phyloP scores from a whole-genome alignment of 306 rosid species.

The Cajanus cajan region DNA sequence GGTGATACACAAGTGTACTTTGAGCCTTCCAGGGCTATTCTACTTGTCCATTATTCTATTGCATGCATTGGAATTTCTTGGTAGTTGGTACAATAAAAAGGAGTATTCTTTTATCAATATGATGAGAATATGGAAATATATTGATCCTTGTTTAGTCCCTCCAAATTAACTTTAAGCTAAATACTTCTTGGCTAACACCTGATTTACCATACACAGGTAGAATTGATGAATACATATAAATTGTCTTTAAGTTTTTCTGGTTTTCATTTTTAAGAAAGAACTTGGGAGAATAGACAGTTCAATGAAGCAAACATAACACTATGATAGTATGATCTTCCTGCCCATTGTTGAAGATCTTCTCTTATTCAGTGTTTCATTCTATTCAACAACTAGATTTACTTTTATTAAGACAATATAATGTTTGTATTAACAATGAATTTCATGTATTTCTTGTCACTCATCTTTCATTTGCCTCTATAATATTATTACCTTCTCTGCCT shows the following conservation, averaged over 20 bases:
- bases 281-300: background rate
- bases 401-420: background rate
- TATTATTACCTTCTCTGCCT: background rate
- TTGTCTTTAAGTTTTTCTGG: background rate
- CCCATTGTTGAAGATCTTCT: background rate
- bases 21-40: background rate
- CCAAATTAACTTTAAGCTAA: background rate
- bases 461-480: background rate
- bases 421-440: background rate
- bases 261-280: background rate
- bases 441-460: background rate
- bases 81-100: background rate
- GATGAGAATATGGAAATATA: conserved; percentile 15
- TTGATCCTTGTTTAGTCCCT: background rate
- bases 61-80: background rate
- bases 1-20: background rate
- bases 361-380: background rate
- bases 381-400: background rate
- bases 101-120: background rate
- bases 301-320: background rate
- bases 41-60: background rate
- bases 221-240: background rate
- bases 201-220: background rate
- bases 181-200: background rate
- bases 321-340: background rate